phyloP scores from a whole-genome alignment of 2,329 filamentous ascomycete species.

The Aspergillus felis region DNA sequence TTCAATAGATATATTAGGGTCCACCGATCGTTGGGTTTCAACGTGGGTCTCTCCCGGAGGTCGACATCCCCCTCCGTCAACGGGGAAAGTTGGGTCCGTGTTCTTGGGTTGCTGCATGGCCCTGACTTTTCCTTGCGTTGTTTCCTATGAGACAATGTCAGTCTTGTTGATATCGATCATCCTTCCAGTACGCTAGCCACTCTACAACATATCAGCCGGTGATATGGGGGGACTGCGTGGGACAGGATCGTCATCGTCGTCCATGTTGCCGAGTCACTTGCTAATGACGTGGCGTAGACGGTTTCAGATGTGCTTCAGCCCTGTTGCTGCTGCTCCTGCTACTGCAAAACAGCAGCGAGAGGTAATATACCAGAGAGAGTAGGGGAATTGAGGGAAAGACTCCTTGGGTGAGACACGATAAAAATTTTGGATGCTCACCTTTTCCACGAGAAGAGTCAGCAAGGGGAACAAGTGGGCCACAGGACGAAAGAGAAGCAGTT shows the following conservation, averaged over 20 bases:
- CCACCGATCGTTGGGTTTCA: constrained; percentile 15
- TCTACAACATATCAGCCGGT: neutral
- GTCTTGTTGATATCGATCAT: neutral
- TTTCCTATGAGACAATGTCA: neutral
- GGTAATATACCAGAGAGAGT: neutral
- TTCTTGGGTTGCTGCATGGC: constrained; percentile 16
- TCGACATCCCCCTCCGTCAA: constrained; percentile 14
- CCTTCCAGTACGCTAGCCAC: neutral
- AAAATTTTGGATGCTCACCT: constrained; percentile 1
- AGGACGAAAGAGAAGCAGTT: neutral
- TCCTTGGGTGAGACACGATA: neutral
- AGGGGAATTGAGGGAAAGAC: no score
- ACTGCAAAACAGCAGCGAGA: neutral
- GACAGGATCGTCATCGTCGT: neutral
- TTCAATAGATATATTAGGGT: constrained; percentile 28
- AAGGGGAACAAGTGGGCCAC: neutral
- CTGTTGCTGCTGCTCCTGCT: neutral
- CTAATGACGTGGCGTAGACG: neutral
- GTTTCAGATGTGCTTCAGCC: neutral
- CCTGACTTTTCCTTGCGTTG: constrained; percentile 9
- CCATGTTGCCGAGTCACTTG: neutral
- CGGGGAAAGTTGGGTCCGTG: constrained; percentile 16
- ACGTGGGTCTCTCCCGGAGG: constrained; percentile 15
- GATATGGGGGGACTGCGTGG: neutral
- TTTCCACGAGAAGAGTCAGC: neutral